These are phyloP conservation scores for Capronia epimyces DNA, from an alignment of 2,329 filamentous ascomycete species.

Conservation along the genomic window DNA sequence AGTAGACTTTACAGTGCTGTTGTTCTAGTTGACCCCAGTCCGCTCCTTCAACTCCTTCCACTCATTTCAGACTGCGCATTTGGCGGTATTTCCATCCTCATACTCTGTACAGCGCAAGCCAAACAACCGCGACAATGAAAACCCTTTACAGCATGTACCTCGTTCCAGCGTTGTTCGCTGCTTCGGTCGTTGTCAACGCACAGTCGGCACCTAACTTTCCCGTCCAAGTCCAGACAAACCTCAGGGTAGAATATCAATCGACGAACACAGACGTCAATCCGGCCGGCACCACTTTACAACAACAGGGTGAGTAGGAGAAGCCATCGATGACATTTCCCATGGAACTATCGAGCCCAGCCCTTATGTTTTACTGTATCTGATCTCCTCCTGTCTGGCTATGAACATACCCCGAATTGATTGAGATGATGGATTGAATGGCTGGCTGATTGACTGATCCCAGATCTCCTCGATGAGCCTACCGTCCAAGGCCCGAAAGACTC, in stretches of 20 bases:
- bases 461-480: conserved; percentile 15
- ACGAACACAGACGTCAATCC: conserved; percentile 9
- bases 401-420: too few relatives aligned
- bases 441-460: conserved; percentile 4
- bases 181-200: conserved; percentile 4
- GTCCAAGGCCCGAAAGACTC: conserved; percentile 24
- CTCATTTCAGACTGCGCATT: neutral
- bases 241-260: conserved; percentile 17
- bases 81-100: too few relatives aligned
- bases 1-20: too few relatives aligned
- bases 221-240: conserved; percentile 11
- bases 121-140: conserved; percentile 18
- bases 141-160: neutral
- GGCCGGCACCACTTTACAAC: conserved; percentile 12
- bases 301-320: conserved; percentile 10
- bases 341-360: too few relatives aligned
- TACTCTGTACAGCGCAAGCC: too few relatives aligned
- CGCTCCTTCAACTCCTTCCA: neutral
- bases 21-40: too few relatives aligned
- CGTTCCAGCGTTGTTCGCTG: conserved; percentile 5
- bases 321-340: neutral
- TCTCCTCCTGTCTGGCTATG: neutral
- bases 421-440: too few relatives aligned
- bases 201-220: conserved; percentile 20
- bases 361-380: neutral